phyloP scores from a whole-genome alignment of 192 early-diverging fungal species.

The Geranomyces variabilis region DNA sequence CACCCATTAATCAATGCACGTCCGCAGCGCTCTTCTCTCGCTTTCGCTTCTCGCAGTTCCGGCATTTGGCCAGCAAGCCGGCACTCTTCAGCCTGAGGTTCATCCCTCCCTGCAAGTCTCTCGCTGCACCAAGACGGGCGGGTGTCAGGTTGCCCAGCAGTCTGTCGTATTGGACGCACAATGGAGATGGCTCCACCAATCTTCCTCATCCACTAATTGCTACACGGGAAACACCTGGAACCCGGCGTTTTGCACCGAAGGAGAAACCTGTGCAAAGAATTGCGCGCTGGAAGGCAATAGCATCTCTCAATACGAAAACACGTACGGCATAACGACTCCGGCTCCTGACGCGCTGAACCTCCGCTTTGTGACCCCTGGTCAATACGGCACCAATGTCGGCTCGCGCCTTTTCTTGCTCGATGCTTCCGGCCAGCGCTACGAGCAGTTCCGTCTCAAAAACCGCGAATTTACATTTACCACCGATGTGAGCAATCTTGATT shows the following conservation, averaged over 20 bases:
- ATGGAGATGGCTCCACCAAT: slow-evolving; percentile 13
- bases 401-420: slow-evolving; percentile 44
- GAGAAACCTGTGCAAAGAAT: slow-evolving; percentile 6
- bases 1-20: no score
- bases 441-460: slow-evolving; percentile 44
- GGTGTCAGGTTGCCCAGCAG: not conserved
- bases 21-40: no score
- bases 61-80: slow-evolving; percentile 23
- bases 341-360: slow-evolving; percentile 38
- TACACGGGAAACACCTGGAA: slow-evolving; percentile 42
- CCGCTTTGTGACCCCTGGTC: slow-evolving; percentile 29
- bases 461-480: slow-evolving; percentile 43
- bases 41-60: no score
- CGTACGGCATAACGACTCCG: slow-evolving; percentile 15
- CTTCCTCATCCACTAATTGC: slow-evolving; percentile 42
- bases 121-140: slow-evolving; percentile 32
- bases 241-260: slow-evolving; percentile 21
- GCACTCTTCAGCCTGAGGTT: slow-evolving; percentile 8
- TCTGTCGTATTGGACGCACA: not conserved
- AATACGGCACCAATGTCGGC: slow-evolving; percentile 33
- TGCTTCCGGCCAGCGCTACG: slow-evolving; percentile 11
- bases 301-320: not conserved
- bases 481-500: slow-evolving; percentile 42
- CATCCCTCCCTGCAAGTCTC: slow-evolving; percentile 39
- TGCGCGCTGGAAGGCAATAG: not conserved